Conservation (phyloP, 208 protist species). For the Wallacemonas sp. region DNA sequence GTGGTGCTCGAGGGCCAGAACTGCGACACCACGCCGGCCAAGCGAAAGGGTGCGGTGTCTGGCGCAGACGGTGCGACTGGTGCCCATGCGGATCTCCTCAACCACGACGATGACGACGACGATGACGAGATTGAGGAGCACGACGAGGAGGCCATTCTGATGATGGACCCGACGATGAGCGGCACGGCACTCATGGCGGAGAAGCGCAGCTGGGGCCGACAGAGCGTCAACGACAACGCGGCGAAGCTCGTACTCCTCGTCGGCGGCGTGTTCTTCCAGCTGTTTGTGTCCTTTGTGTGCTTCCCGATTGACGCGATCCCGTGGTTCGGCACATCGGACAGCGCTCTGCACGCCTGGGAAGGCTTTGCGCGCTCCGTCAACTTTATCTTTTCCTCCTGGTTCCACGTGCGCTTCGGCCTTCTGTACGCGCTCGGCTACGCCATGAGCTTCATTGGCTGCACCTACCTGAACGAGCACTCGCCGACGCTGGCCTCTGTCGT, state of each 20-base stretch:
- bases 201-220: constrained; percentile 61
- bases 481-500: constrained; percentile 84
- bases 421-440: constrained; percentile 70
- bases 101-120: constrained; percentile 23
- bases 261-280: constrained; percentile 65
- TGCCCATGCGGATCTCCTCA: not conserved
- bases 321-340: constrained; percentile 69
- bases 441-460: constrained; percentile 83
- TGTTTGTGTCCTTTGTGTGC: constrained; percentile 57
- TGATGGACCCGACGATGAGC: constrained; percentile 2
- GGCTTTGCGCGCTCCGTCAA: constrained; percentile 48
- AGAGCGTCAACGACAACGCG: constrained; percentile 65
- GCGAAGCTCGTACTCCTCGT: constrained; percentile 75
- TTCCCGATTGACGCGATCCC: constrained; percentile 77
- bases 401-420: constrained; percentile 64
- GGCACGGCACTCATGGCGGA: constrained; percentile 23
- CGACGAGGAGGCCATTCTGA: constrained; percentile 7
- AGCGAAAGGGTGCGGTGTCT: constrained; percentile 1
- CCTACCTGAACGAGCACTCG: constrained; percentile 83
- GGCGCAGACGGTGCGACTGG: not conserved
- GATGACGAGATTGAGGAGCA: constrained; percentile 19
- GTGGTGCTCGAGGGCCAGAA: not conserved
- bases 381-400: constrained; percentile 72
- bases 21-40: constrained; percentile 7
- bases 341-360: constrained; percentile 41